Evolutionary conservation across 129 eudicot species (phyloP).

Genomic region (Flaveria sonorensis): DNA sequence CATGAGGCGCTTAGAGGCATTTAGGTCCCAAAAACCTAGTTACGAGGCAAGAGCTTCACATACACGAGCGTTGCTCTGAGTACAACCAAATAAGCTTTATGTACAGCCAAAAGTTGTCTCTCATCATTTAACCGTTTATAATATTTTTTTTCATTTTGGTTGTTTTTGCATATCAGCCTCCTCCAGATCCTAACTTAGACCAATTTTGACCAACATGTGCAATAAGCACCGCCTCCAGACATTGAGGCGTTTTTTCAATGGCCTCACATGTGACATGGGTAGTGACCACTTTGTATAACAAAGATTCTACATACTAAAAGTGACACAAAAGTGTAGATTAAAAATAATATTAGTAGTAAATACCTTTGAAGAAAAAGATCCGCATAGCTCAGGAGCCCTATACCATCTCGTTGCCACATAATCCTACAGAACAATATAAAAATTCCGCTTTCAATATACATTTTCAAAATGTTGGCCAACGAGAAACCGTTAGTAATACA

Average conservation of each 20-base stretch:
- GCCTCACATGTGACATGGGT: neutral
- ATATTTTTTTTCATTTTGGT: neutral
- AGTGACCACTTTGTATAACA: neutral
- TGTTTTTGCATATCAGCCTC: too few relatives aligned
- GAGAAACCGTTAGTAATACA: neutral
- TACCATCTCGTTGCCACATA: constrained; percentile 99
- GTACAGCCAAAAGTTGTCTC: neutral
- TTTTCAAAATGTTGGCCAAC: neutral
- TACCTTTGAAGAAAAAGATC: constrained; percentile 95
- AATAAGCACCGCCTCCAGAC: neutral
- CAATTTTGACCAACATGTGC: neutral
- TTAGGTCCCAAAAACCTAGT: too few relatives aligned
- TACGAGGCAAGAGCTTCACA: too few relatives aligned
- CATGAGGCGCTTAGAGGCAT: too few relatives aligned
- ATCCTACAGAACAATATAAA: constrained; percentile 52
- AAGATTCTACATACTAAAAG: constrained; percentile 7
- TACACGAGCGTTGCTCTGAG: too few relatives aligned
- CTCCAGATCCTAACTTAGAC: neutral
- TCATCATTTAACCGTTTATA: neutral
- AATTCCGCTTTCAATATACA: neutral
- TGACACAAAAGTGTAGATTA: constrained; percentile 1
- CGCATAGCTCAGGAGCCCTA: constrained; percentile 95
- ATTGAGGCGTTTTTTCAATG: neutral
- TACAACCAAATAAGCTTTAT: too few relatives aligned
- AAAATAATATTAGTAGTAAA: neutral